phyloP scores from a whole-genome alignment of 805 yeast genomes.

The Metschnikowia corniflorae region DNA sequence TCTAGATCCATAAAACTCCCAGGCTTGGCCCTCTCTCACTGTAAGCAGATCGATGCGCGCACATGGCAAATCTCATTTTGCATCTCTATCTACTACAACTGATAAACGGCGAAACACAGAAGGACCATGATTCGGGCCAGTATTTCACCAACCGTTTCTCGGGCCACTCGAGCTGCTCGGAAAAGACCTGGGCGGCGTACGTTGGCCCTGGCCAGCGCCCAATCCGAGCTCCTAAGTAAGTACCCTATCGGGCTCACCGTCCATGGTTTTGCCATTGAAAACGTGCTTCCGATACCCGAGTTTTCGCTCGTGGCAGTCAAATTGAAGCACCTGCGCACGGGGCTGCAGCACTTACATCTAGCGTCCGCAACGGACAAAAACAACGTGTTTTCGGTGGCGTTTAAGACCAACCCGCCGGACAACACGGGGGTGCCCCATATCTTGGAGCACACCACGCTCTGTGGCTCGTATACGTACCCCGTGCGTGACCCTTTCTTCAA shows the following conservation, averaged over 20 bases:
- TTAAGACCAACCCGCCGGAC: slow-evolving; percentile 93
- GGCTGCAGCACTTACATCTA: slow-evolving; percentile 80
- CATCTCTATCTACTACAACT: no score
- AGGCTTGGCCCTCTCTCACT: no score
- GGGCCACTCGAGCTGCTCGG: background rate
- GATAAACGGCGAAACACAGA: no score
- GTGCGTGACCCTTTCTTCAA: slow-evolving; percentile 97
- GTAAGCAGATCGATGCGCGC: no score
- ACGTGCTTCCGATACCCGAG: slow-evolving; percentile 73
- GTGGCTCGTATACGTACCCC: slow-evolving; percentile 89
- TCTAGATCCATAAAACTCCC: no score
- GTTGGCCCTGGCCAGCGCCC: slow-evolving; percentile 8
- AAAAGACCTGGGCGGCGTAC: slow-evolving; percentile 1
- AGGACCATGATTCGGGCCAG: slow-evolving; percentile 1
- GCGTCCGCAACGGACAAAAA: slow-evolving; percentile 75
- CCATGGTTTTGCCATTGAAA: slow-evolving; percentile 65
- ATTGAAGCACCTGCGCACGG: slow-evolving; percentile 62
- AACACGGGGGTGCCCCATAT: slow-evolving; percentile 96
- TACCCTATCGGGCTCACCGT: slow-evolving; percentile 62
- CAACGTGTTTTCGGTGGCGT: slow-evolving; percentile 84
- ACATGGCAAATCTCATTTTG: no score
- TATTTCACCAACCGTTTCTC: background rate
- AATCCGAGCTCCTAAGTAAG: slow-evolving; percentile 21
- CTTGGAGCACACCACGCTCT: slow-evolving; percentile 90
- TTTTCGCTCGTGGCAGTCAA: slow-evolving; percentile 76